A percentile compares a stretch with the other conserved stretches of the same genome.
Evolutionary conservation across 306 rosid genomes (phyloP).

Genomic region (Dalbergia cultrata): DNA sequence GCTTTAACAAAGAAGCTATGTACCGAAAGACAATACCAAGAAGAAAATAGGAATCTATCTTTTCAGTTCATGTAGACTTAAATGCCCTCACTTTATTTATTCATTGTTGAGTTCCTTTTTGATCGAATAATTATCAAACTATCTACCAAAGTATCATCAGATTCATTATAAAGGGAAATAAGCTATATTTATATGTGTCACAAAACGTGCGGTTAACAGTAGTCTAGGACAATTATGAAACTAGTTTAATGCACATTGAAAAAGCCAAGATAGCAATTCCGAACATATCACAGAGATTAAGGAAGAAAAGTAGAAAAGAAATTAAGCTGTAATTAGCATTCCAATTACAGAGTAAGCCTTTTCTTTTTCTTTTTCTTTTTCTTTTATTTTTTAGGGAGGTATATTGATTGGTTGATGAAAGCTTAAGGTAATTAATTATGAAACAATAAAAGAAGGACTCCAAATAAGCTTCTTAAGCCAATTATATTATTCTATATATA

Average conservation of each 20-base stretch:
- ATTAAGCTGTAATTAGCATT: slow-evolving; percentile 25
- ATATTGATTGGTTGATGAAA: neutral
- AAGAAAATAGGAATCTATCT: slow-evolving; percentile 69
- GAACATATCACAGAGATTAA: slow-evolving; percentile 1
- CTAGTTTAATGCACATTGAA: slow-evolving; percentile 11
- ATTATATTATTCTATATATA: slow-evolving; percentile 41
- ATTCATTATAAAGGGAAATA: slow-evolving; percentile 43
- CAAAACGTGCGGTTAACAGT: slow-evolving; percentile 37
- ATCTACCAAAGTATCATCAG: slow-evolving; percentile 28
- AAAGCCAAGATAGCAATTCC: slow-evolving; percentile 2
- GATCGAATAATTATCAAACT: slow-evolving; percentile 22
- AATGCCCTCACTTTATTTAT: slow-evolving; percentile 56
- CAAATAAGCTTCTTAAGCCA: slow-evolving; percentile 62
- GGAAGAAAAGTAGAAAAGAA: neutral
- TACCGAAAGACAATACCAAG: slow-evolving; percentile 57
- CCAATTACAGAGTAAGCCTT: neutral
- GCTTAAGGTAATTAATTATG: neutral
- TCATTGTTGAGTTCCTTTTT: slow-evolving; percentile 21
- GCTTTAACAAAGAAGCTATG: slow-evolving; percentile 67
- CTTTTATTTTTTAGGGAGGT: slow-evolving; percentile 9
- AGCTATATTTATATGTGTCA: neutral
- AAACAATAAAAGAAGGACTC: slow-evolving; percentile 51
- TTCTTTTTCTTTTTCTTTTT: neutral
- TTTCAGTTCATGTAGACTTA: slow-evolving; percentile 50
- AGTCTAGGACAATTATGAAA: slow-evolving; percentile 10